These are phyloP conservation scores for Rhytidiadelphus loreus DNA, from an alignment of 225 moss, liverwort and hornwort genomes.

Conservation along the genomic window DNA sequence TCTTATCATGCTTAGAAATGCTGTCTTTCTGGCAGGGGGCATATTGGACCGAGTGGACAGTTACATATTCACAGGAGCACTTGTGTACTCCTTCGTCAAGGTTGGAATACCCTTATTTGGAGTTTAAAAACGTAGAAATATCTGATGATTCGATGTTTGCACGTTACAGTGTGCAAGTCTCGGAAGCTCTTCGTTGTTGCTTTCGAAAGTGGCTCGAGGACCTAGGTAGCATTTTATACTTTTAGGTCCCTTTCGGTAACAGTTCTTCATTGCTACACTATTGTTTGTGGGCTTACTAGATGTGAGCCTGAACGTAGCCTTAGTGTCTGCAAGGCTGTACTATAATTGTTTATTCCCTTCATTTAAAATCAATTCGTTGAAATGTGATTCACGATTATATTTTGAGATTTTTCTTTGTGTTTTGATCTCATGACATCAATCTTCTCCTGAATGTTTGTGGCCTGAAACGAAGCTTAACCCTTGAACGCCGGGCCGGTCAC, in stretches of 20 bases:
- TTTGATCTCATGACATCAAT: neutral
- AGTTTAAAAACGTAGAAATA: slow-evolving; percentile 17
- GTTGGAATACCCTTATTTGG: slow-evolving; percentile 86
- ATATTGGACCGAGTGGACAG: slow-evolving; percentile 89
- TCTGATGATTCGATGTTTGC: neutral
- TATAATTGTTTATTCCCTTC: neutral
- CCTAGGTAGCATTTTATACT: neutral
- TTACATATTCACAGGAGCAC: slow-evolving; percentile 86
- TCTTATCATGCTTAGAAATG: neutral
- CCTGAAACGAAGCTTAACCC: neutral
- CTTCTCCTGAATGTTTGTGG: neutral
- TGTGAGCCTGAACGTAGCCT: neutral
- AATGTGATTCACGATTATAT: neutral
- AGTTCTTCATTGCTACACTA: slow-evolving; percentile 1
- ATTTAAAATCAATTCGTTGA: neutral
- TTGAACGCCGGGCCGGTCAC: no score
- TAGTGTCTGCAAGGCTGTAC: slow-evolving; percentile 11
- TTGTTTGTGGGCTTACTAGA: neutral
- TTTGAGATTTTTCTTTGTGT: neutral
- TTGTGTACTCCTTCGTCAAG: slow-evolving; percentile 91
- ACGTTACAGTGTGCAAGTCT: neutral
- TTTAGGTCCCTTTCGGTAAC: neutral
- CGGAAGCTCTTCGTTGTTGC: neutral
- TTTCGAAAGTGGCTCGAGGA: neutral
- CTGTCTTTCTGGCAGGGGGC: slow-evolving; percentile 45